Evolutionary conservation across 2,329 filamentous ascomycete species (phyloP).

Genomic region (Myriosclerotinia scirpicola): DNA sequence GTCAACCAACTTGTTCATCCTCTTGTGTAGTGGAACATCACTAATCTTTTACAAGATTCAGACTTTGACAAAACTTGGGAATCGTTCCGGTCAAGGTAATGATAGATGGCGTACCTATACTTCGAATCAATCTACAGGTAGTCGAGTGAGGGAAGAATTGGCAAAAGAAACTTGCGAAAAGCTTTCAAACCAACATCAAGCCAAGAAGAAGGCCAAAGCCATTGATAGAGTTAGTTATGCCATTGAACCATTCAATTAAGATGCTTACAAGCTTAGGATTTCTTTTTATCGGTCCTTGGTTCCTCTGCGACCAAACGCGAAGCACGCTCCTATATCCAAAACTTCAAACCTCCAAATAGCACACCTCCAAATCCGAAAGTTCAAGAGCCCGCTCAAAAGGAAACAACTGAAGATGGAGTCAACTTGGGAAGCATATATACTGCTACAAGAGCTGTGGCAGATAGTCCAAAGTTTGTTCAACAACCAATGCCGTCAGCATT

Average conservation of each 20-base stretch:
- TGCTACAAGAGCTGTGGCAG: conserved; percentile 54
- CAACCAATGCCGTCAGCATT: conserved; percentile 42
- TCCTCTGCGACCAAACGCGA: conserved; percentile 91
- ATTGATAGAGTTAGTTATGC: conserved; percentile 49
- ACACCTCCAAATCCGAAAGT: conserved; percentile 28
- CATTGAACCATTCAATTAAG: neutral
- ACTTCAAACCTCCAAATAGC: conserved; percentile 59
- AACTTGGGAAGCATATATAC: conserved; percentile 63
- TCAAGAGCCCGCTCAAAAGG: conserved; percentile 20
- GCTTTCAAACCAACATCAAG: conserved; percentile 40
- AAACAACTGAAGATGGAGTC: conserved; percentile 48
- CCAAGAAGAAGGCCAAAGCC: conserved; percentile 50
- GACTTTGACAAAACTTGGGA: conserved; percentile 33
- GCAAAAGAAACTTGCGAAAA: conserved; percentile 37
- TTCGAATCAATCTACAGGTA: conserved; percentile 27
- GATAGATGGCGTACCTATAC: conserved; percentile 19
- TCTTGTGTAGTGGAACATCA: conserved; percentile 25
- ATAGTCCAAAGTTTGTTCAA: conserved; percentile 60
- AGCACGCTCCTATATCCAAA: conserved; percentile 86
- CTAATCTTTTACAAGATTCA: conserved; percentile 34
- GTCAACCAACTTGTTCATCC: conserved; percentile 25
- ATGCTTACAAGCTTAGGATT: conserved; percentile 58
- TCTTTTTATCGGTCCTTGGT: conserved; percentile 82
- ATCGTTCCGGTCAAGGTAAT: neutral
- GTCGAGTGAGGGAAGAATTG: conserved; percentile 35